These are phyloP conservation scores for Isabelozyma pseudorhagii DNA, from an alignment of 805 yeast species.

Conservation along the genomic window DNA sequence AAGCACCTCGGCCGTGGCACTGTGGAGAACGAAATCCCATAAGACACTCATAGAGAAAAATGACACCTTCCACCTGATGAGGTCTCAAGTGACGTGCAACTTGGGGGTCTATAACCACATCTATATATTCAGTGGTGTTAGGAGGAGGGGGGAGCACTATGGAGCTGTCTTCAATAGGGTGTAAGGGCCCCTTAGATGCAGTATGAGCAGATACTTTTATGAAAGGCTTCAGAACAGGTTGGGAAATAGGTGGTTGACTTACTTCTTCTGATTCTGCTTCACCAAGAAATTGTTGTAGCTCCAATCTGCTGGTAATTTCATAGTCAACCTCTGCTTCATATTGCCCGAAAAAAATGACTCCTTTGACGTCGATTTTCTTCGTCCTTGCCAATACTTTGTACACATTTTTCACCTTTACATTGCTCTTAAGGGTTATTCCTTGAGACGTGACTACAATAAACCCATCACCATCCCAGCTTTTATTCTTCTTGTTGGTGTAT, in stretches of 20 bases:
- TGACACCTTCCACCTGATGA: constrained; percentile 84
- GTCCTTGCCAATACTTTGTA: constrained; percentile 15
- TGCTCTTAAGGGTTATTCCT: constrained; percentile 26
- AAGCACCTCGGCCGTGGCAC: constrained; percentile 58
- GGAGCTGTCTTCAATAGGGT: constrained; percentile 2
- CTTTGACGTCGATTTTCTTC: constrained; percentile 29
- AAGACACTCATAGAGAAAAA: constrained; percentile 77
- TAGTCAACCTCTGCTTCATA: constrained; percentile 64
- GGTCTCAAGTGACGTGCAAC: constrained; percentile 58
- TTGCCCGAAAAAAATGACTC: constrained; percentile 48
- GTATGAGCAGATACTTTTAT: neutral
- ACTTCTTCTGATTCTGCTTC: neutral
- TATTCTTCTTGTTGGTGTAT: constrained; percentile 70
- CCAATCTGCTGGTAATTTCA: constrained; percentile 24
- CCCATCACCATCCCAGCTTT: constrained; percentile 96
- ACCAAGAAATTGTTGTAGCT: constrained; percentile 4
- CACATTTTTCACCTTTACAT: constrained; percentile 20
- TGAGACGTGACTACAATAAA: constrained; percentile 33
- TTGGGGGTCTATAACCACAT: constrained; percentile 59
- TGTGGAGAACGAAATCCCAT: constrained; percentile 53
- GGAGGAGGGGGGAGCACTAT: constrained; percentile 7
- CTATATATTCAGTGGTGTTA: neutral
- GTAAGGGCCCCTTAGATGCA: neutral
- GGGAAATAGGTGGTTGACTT: constrained; percentile 23
- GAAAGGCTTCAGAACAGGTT: constrained; percentile 37